Percentiles rank a stretch among this genome's conserved stretches.
phyloP scores from a whole-genome alignment of 2,329 filamentous ascomycete species.

The Didymella exigua region DNA sequence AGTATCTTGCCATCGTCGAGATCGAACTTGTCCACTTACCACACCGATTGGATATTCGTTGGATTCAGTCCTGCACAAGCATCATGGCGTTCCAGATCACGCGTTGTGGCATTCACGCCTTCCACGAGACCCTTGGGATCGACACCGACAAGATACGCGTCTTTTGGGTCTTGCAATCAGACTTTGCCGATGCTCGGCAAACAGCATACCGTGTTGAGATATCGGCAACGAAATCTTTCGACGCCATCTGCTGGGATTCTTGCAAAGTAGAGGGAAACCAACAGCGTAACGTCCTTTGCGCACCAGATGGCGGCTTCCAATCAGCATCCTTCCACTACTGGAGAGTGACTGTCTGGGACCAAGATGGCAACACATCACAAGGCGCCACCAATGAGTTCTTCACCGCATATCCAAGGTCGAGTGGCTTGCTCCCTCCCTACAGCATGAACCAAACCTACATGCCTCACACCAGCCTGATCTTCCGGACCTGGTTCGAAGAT shows the following conservation, averaged over 20 bases:
- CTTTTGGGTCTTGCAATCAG: constrained; percentile 43
- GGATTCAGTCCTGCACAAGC: neutral
- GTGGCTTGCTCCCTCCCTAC: constrained; percentile 45
- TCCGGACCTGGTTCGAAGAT: constrained; percentile 52
- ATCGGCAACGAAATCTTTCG: constrained; percentile 16
- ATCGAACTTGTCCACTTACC: neutral
- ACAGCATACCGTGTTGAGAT: constrained; percentile 38
- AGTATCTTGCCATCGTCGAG: neutral
- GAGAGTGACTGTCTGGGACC: constrained; percentile 48
- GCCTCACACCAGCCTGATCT: constrained; percentile 51
- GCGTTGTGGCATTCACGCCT: constrained; percentile 49
- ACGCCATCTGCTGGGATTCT: constrained; percentile 27
- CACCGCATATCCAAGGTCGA: constrained; percentile 48
- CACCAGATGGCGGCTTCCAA: constrained; percentile 41
- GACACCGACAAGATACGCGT: constrained; percentile 48
- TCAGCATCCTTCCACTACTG: constrained; percentile 48
- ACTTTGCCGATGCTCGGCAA: constrained; percentile 39
- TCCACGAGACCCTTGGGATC: constrained; percentile 49
- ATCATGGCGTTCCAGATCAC: constrained; percentile 34
- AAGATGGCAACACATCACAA: constrained; percentile 30
- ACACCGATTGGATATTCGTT: no score
- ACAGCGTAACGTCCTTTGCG: constrained; percentile 40
- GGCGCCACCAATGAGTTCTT: constrained; percentile 47
- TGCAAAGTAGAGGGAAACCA: constrained; percentile 21
- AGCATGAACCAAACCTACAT: constrained; percentile 54